Percentiles rank a stretch among this genome's conserved stretches.
phyloP scores from a whole-genome alignment of 495 filamentous ascomycete genomes.

The Ascodesmis nigricans region DNA sequence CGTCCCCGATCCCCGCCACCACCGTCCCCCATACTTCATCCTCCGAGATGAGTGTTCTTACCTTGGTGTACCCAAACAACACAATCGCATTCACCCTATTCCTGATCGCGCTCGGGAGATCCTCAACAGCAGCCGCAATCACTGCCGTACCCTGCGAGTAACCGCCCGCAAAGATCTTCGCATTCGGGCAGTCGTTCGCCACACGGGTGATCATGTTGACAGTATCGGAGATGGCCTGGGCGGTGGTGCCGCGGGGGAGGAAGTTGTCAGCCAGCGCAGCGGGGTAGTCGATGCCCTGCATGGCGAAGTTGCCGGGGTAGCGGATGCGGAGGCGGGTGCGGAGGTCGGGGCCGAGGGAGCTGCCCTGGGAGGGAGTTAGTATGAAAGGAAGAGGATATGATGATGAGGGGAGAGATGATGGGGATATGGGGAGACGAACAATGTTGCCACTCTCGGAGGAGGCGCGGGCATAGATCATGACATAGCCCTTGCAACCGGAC shows the following conservation, averaged over 20 bases:
- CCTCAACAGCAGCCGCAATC: conserved; percentile 22
- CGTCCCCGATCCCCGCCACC: no score
- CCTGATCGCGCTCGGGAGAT: conserved; percentile 19
- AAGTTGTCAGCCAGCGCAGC: background rate
- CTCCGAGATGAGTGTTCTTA: no score
- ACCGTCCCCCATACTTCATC: no score
- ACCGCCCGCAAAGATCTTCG: conserved; percentile 2
- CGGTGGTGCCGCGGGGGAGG: background rate
- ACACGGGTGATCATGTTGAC: background rate
- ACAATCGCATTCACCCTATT: conserved; percentile 25
- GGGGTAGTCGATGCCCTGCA: background rate
- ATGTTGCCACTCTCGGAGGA: no score
- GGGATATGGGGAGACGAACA: no score
- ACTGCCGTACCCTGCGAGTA: conserved; percentile 25
- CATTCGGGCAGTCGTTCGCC: background rate
- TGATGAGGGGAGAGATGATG: no score
- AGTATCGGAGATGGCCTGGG: background rate
- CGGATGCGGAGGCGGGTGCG: background rate
- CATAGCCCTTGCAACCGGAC: no score
- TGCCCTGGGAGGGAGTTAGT: no score
- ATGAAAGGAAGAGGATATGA: no score
- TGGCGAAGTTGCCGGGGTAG: background rate
- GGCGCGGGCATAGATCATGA: no score
- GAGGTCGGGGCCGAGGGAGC: background rate
- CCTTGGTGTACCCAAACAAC: conserved; percentile 27